A percentile compares a stretch with the other conserved stretches of the same genome.
Conservation (phyloP, 495 filamentous ascomycete species). For the Collariella sp. region DNA sequence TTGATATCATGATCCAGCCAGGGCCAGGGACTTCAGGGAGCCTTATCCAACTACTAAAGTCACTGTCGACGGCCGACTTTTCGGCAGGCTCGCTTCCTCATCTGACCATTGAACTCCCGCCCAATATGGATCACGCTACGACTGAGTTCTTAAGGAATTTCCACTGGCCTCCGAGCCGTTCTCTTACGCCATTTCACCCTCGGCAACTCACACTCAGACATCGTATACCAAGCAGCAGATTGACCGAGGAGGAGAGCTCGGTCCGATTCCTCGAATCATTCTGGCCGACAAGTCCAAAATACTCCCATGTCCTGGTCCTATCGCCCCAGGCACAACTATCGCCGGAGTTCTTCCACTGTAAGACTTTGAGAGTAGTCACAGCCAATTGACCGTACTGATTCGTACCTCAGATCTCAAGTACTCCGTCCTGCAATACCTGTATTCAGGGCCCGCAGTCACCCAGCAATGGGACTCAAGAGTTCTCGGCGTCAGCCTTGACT, state of each 20-base stretch:
- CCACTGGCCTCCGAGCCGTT: conserved; percentile 51
- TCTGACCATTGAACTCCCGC: conserved; percentile 72
- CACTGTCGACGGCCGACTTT: conserved; percentile 65
- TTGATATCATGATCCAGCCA: conserved; percentile 76
- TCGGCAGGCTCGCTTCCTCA: conserved; percentile 53
- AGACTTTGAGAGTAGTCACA: conserved; percentile 2
- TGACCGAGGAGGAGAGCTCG: conserved; percentile 55
- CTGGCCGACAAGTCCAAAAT: conserved; percentile 53
- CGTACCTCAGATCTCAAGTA: conserved; percentile 51
- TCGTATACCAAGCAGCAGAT: conserved; percentile 48
- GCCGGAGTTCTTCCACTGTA: conserved; percentile 69
- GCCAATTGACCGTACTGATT: neutral
- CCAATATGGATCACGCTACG: conserved; percentile 52
- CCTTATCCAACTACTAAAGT: conserved; percentile 62
- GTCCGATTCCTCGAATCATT: conserved; percentile 70
- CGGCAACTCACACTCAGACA: conserved; percentile 60
- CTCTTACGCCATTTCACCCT: conserved; percentile 28
- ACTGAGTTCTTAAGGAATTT: conserved; percentile 51
- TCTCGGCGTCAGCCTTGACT: conserved; percentile 67
- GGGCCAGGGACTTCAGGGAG: conserved; percentile 57
- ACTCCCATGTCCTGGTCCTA: conserved; percentile 67
- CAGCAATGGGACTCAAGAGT: conserved; percentile 44
- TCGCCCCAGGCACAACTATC: conserved; percentile 69
- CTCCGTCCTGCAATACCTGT: conserved; percentile 59
- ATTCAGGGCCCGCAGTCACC: conserved; percentile 45